Base-by-base conservation (phyloP, 129 eudicot genomes). In the Daucus carota region DNA sequence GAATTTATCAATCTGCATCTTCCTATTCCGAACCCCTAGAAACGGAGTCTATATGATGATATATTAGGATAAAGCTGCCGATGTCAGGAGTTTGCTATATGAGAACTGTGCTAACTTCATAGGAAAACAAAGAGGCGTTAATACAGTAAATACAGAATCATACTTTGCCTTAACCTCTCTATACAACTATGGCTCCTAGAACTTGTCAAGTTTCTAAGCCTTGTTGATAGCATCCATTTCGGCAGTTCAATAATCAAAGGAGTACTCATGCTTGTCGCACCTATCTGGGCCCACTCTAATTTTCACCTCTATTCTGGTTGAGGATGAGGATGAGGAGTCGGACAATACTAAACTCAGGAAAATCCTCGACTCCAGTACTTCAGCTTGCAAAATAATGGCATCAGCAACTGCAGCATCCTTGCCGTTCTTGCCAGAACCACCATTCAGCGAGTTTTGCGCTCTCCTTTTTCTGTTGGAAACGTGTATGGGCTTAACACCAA, bases 161-260 rank as follows among this genome's bases (percentile, higher is more conserved):
- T 78, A 85, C 73, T 63, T 81, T 77, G n/a, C 40, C 62, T 70
- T 33, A 16, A 15, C 57, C 29, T 45, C 54, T 70, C 31, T 28
- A 70, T 62, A 60, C 75, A 24, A 13, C 54, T 76, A 17, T 47
- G 41, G 17, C 40, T 72, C 67, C 57, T 87, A 90, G 80, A 90
- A 83, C 83, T 88, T 90, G 42, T 88, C 89, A 32, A 90, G 87
- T 88, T 90, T 90, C 75, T 88, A 87, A 22, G 96, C 92, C 60
- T 88, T 86, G 5, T 88, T 90, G 11, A 90, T 88, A 14, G 96
- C 93, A 73, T 86, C 92, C 46, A 80, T 87, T 5, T 80, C 93
- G n/a, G 96, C 91, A 70, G 78, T 59, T 65, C 79, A 87, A 80
- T 88, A 90, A 68, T 90, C 96, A 80, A 82, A 90, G 3, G 87